Evolutionary conservation across 1,284 basidiomycete genomes (phyloP).

Genomic region (Ustilago lituana): DNA sequence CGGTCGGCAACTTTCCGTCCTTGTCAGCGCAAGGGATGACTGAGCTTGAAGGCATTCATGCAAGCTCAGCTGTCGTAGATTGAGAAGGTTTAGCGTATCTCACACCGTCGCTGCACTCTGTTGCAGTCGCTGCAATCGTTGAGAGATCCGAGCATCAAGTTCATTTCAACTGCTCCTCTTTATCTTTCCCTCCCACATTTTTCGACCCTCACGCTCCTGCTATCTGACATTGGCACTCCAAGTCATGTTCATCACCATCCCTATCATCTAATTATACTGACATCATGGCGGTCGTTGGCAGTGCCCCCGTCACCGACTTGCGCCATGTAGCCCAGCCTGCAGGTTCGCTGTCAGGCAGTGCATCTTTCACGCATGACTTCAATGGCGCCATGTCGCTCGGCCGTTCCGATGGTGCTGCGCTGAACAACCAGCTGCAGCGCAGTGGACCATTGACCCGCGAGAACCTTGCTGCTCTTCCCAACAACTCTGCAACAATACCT

Average conservation of each 20-base stretch:
- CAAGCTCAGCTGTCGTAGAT: too few species aligned
- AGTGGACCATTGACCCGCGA: slow-evolving; percentile 25
- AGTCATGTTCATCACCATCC: neutral
- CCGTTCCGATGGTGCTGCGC: slow-evolving; percentile 6
- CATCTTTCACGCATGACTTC: slow-evolving; percentile 4
- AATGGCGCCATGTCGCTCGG: slow-evolving; percentile 10
- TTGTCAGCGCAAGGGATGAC: too few species aligned
- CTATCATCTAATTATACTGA: slow-evolving; percentile 5
- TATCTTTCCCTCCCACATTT: neutral
- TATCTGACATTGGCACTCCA: slow-evolving; percentile 6
- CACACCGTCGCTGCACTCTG: neutral
- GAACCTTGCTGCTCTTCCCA: slow-evolving; percentile 30
- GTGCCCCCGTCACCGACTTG: slow-evolving; percentile 13
- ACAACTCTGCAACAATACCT: slow-evolving; percentile 15
- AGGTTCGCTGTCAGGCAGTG: slow-evolving; percentile 7
- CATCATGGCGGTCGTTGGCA: slow-evolving; percentile 32
- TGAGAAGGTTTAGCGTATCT: too few species aligned
- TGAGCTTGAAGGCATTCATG: too few species aligned
- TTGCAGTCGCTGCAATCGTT: neutral
- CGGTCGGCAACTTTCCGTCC: neutral
- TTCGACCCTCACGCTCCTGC: neutral
- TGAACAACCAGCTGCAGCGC: neutral
- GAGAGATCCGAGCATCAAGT: slow-evolving; percentile 2
- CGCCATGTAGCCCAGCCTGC: slow-evolving; percentile 7
- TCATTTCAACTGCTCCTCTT: neutral